Percentiles rank a stretch among this genome's conserved stretches.
Conservation (phyloP, 2,329 filamentous ascomycete species). For the Diaporthe sp. region DNA sequence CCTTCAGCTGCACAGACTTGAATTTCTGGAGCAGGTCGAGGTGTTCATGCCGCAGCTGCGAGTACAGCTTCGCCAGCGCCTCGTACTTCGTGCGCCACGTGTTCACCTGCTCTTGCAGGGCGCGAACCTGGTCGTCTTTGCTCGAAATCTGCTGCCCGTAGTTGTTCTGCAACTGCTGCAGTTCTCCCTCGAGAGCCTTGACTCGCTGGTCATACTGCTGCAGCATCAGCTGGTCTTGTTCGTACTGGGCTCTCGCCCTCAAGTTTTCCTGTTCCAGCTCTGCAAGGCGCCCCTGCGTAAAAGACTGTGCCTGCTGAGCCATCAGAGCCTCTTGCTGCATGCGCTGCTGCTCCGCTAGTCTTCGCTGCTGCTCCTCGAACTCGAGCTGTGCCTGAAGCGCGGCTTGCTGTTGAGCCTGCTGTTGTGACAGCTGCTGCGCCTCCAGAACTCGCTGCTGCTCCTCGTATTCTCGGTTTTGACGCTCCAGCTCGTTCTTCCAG, state of each 20-base stretch:
- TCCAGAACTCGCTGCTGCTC: slow-evolving; percentile 92
- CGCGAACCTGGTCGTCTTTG: slow-evolving; percentile 93
- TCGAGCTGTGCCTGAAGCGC: slow-evolving; percentile 89
- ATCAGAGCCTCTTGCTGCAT: slow-evolving; percentile 91
- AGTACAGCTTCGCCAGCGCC: slow-evolving; percentile 95
- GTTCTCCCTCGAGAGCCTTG: slow-evolving; percentile 90
- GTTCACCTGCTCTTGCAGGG: slow-evolving; percentile 96
- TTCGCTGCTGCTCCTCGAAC: slow-evolving; percentile 96
- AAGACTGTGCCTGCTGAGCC: slow-evolving; percentile 89
- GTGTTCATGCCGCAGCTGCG: slow-evolving; percentile 94
- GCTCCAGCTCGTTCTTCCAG: slow-evolving; percentile 92
- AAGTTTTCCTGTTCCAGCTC: slow-evolving; percentile 96
- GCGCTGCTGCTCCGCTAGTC: slow-evolving; percentile 88
- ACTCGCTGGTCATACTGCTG: slow-evolving; percentile 97
- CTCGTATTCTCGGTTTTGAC: slow-evolving; percentile 94
- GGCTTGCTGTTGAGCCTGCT: slow-evolving; percentile 84
- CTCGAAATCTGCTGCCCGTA: slow-evolving; percentile 87
- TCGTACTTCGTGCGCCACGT: slow-evolving; percentile 99
- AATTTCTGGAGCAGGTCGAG: slow-evolving; percentile 95
- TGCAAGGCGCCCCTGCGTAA: slow-evolving; percentile 94
- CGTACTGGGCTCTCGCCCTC: slow-evolving; percentile 93
- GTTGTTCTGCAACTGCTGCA: slow-evolving; percentile 84
- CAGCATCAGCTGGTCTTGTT: slow-evolving; percentile 96
- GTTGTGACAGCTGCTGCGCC: slow-evolving; percentile 85
- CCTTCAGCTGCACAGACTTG: slow-evolving; percentile 95